Base-by-base conservation (phyloP, 352 stramenopile genomes). In the Globisporangium radiosum region DNA sequence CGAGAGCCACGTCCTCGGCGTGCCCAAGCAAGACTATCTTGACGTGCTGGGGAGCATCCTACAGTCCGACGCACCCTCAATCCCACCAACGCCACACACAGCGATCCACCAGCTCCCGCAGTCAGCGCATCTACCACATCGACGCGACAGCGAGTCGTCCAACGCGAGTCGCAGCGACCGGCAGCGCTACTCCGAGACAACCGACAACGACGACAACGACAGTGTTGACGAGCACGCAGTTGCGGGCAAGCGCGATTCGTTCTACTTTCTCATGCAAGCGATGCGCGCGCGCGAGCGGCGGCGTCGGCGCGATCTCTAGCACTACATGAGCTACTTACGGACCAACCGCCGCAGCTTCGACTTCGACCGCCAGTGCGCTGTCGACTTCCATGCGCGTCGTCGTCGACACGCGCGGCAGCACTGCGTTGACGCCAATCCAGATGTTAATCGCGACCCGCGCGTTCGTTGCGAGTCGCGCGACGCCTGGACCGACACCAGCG, bases 351-450 rank as follows among this genome's bases (percentile, higher is more conserved):
- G 25, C 25, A 33, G 25, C 25, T 44, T 44, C 40, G 40, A 44
- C 40, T 44, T 14, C 40, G 40, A 13, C 40, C 11, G 40, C 40
- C 11, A 25, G 50, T 62, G 36, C 56, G 36, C 13, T 52, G 53
- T 79, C 66, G 1, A 92, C 56, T 57, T 94, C 82, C 11, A 39
- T 50, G 19, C 81, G 81, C 60, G 75, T 78, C 15, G 69, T 75
- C 60, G 86, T 89, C 36, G 85, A 91, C 25, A 94, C 76, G 33
- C 85, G 82, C n/a, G 85, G 81, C 14, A 94, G 58, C 44, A 94
- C 70, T 1, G 82, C 76, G 45, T 75, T 73, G 17, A 80, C 86
- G 17, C 84, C 84, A 19, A 93, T 60, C 84, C 82, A 94, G 52
- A 92, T 70, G 54, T 92, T 91, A 62, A 90, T 81, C 42, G 72